phyloP scores from a whole-genome alignment of 495 filamentous ascomycete species.

The Aeminium ludgeri region DNA sequence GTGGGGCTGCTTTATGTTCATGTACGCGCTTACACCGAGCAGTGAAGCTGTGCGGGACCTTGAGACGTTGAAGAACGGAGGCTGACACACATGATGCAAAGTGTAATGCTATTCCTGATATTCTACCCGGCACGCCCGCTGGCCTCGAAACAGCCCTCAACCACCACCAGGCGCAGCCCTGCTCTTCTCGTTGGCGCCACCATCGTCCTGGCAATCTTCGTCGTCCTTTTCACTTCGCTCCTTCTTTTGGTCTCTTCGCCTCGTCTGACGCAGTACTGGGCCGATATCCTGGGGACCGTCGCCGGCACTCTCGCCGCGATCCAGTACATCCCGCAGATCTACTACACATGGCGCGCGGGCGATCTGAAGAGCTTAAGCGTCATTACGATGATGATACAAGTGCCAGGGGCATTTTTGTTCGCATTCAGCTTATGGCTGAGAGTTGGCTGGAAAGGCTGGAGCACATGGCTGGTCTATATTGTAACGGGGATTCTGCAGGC shows the following conservation, averaged over 20 bases:
- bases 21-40: no score
- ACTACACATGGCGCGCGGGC: conserved; percentile 67
- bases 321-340: conserved; percentile 92
- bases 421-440: conserved; percentile 67
- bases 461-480: conserved; percentile 78
- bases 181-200: conserved; percentile 55
- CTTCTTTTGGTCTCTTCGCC: no score
- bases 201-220: conserved; percentile 41
- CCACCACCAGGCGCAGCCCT: conserved; percentile 44
- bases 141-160: conserved; percentile 14
- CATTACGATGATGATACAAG: conserved; percentile 97
- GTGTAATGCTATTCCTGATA: conserved; percentile 29
- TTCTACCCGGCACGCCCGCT: conserved; percentile 27
- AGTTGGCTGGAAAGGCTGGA: conserved; percentile 74
- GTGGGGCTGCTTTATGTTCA: conserved; percentile 78
- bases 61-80: no score
- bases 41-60: no score
- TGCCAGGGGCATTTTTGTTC: conserved; percentile 78
- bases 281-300: conserved; percentile 65
- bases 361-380: conserved; percentile 81
- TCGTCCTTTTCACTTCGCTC: no score
- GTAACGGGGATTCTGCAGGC: conserved; percentile 79
- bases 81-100: conserved; percentile 3
- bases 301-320: conserved; percentile 63
- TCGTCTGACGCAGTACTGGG: conserved; percentile 50